These are phyloP conservation scores for Penicillium frequentans DNA, from an alignment of 2,329 filamentous ascomycete species.

Conservation along the genomic window DNA sequence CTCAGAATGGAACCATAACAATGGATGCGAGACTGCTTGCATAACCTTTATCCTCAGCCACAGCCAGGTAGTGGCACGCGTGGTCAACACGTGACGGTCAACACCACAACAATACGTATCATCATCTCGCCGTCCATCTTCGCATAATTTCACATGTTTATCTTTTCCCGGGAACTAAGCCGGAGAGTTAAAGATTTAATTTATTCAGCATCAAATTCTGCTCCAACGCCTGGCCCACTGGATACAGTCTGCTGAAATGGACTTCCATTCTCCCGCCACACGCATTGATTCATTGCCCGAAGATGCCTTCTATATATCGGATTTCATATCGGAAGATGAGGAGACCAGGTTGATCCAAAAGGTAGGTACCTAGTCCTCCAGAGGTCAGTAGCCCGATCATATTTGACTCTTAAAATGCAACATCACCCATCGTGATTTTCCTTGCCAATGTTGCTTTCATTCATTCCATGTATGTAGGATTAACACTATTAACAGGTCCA, in stretches of 20 bases:
- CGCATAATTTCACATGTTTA: too few relatives aligned
- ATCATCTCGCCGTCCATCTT: too few relatives aligned
- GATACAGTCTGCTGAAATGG: background rate
- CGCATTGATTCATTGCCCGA: constrained; percentile 33
- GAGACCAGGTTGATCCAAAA: constrained; percentile 46
- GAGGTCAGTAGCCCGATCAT: background rate
- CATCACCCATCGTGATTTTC: background rate
- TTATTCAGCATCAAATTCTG: too few relatives aligned
- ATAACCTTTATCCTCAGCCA: too few relatives aligned
- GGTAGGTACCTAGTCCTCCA: background rate
- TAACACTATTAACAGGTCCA: constrained; percentile 33
- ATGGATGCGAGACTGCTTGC: too few relatives aligned
- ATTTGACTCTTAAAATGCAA: background rate
- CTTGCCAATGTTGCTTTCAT: background rate
- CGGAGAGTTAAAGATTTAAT: too few relatives aligned
- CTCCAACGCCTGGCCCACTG: too few relatives aligned
- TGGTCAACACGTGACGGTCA: too few relatives aligned
- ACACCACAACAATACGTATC: too few relatives aligned
- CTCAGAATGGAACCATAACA: too few relatives aligned
- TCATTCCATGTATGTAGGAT: background rate
- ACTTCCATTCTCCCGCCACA: constrained; percentile 26
- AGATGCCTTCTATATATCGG: constrained; percentile 76
- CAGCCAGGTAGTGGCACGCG: too few relatives aligned
- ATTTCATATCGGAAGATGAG: constrained; percentile 78
- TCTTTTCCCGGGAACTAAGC: too few relatives aligned